Base-by-base conservation (phyloP, 257 asterid genomes). In the Verbena officinalis region DNA sequence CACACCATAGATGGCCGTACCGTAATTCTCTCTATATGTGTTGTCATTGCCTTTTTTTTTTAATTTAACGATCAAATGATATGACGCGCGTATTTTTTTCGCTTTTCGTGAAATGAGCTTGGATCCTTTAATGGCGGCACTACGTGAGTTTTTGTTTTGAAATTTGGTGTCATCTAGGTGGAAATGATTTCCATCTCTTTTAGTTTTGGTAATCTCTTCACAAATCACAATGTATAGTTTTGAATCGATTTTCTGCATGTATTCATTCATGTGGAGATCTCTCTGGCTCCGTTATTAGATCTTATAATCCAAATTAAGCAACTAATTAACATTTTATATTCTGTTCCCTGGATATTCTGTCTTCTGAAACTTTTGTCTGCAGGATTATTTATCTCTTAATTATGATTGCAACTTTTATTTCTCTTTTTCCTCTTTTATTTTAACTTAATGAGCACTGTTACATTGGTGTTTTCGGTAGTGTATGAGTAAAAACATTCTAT, bases 1-100 rank as follows among this genome's bases (percentile, higher is more conserved):
- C 84, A 75, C 59, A 24, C 15, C 72, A 75, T 75, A 60, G 81
- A 71, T 34, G 84, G 80, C 68, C 84, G 80, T 34, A 55, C 62
- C 44, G 84, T 79, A 65, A 75, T 42, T 33, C 24, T 42, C 72
- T 44, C 53, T 13, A n/a, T 62, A 33, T 50, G 9, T 24, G 40
- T 22, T 4, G 9, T 65, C 21, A 24, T 53, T 40, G 55, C 33
- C 4, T 27, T 27, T 27, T 27, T 27, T 27, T 2, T 2, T 27
- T 27, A 27, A 27, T 27, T 52, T 42, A n/a, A n/a, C 16, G 23
- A 42, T 40, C 55, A 16, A 65, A 42, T 65, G 55, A 16, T 38
- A 7, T 17, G 57, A 0, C 27, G 45, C 20, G 50, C 40, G 3
- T 36, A 1, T 13, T 21, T 46, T 20, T 30, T 13, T 9, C 2